Conservation (phyloP, 129 eudicot species). For the Gnaphalium uliginosum region DNA sequence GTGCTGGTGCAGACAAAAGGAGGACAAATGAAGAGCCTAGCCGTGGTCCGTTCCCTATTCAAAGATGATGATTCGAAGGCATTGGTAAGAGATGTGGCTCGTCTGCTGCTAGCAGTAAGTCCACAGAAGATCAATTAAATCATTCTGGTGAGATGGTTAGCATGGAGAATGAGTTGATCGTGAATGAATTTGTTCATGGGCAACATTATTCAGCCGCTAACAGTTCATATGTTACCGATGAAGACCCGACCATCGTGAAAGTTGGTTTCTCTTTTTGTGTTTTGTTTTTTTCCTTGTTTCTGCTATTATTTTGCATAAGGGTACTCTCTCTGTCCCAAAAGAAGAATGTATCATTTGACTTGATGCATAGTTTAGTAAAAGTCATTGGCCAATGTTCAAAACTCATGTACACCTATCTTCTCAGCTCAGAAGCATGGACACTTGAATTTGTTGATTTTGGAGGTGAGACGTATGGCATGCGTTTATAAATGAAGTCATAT, state of each 20-base stretch:
- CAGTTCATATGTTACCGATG: constrained; percentile 32
- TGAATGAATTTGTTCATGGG: constrained; percentile 83
- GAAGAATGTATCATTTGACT: not conserved
- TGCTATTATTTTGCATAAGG: not conserved
- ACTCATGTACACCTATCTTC: not conserved
- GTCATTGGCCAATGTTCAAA: constrained; percentile 1
- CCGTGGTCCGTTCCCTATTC: constrained; percentile 73
- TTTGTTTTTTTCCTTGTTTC: not conserved
- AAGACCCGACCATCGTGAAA: constrained; percentile 47
- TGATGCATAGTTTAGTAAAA: not conserved
- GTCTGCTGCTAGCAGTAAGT: constrained; percentile 34
- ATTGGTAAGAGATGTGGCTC: constrained; percentile 35
- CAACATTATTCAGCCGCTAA: constrained; percentile 47
- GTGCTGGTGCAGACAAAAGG: constrained; percentile 34
- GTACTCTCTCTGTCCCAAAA: not conserved
- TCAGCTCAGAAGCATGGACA: constrained; percentile 40
- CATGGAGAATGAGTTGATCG: constrained; percentile 76
- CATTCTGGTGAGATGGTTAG: constrained; percentile 40
- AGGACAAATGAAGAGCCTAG: constrained; percentile 38
- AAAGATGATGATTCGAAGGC: constrained; percentile 49
- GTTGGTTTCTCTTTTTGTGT: constrained; percentile 35
- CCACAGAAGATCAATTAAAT: constrained; percentile 19
- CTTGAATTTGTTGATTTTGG: constrained; percentile 79
- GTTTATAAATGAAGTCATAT: constrained; percentile 55
- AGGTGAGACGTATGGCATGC: constrained; percentile 82